A percentile compares a stretch with the other conserved stretches of the same genome.
Conservation (phyloP, 2,329 filamentous ascomycete species). For the Lomentospora prolificans region DNA sequence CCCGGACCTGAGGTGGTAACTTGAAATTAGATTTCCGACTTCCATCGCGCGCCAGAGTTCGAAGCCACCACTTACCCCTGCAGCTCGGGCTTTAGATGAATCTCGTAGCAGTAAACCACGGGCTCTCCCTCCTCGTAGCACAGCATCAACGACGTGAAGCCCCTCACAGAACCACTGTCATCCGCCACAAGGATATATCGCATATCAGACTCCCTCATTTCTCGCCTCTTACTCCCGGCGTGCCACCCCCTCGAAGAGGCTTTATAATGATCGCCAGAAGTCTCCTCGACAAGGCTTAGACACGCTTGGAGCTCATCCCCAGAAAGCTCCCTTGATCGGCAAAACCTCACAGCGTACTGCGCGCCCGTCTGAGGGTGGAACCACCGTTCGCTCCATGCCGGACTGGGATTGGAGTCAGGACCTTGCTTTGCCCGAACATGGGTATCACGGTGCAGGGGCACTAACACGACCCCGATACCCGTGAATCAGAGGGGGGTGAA, state of each 20-base stretch:
- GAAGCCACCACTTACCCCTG: slow-evolving; percentile 45
- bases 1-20: no score
- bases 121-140: slow-evolving; percentile 55
- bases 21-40: no score
- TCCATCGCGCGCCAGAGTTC: no score
- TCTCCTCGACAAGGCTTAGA: slow-evolving; percentile 48
- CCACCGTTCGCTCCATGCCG: slow-evolving; percentile 32
- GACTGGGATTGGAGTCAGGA: slow-evolving; percentile 7
- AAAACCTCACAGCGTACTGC: slow-evolving; percentile 35
- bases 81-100: slow-evolving; percentile 52
- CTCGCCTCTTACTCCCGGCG: slow-evolving; percentile 45
- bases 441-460: background rate
- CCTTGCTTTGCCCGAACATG: background rate
- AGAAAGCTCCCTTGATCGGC: slow-evolving; percentile 26
- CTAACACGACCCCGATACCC: no score
- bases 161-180: slow-evolving; percentile 25
- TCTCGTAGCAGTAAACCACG: slow-evolving; percentile 71
- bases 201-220: slow-evolving; percentile 60
- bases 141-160: slow-evolving; percentile 62
- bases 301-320: slow-evolving; percentile 40
- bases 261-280: slow-evolving; percentile 56
- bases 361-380: slow-evolving; percentile 34
- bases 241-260: slow-evolving; percentile 55
- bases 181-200: slow-evolving; percentile 55
- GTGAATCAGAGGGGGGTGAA: background rate